Conservation (phyloP, 2,329 filamentous ascomycete genomes). For the Setomelanomma holmii region DNA sequence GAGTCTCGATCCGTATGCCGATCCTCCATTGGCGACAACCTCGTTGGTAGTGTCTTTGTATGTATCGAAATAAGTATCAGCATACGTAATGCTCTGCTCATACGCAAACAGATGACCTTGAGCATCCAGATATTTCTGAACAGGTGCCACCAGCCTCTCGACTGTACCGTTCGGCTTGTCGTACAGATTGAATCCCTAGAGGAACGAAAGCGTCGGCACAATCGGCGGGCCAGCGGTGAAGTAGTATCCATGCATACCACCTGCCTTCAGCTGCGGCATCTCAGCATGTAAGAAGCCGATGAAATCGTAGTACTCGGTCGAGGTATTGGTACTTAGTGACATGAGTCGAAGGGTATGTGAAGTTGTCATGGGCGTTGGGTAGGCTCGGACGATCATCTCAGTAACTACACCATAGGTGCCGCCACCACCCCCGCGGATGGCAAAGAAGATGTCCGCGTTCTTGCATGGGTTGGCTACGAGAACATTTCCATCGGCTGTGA, state of each 20-base stretch:
- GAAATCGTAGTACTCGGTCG: conserved; percentile 24
- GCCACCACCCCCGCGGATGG: conserved; percentile 50
- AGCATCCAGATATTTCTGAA: conserved; percentile 19
- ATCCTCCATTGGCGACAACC: conserved; percentile 27
- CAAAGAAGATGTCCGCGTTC: conserved; percentile 49
- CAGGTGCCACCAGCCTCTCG: conserved; percentile 23
- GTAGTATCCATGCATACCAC: conserved; percentile 38
- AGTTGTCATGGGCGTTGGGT: conserved; percentile 39
- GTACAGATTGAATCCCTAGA: conserved; percentile 28
- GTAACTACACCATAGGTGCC: conserved; percentile 52
- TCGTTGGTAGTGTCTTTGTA: conserved; percentile 19
- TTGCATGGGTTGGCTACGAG: conserved; percentile 28
- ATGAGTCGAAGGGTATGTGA: conserved; percentile 22
- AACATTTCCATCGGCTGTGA: conserved; percentile 30
- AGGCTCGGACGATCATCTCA: conserved; percentile 26
- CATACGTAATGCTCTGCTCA: conserved; percentile 11
- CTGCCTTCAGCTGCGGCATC: conserved; percentile 31
- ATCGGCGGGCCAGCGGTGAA: conserved; percentile 29
- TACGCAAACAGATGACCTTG: conserved; percentile 19
- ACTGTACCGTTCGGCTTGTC: conserved; percentile 28
- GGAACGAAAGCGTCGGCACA: conserved; percentile 18
- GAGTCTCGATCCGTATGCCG: conserved; percentile 29
- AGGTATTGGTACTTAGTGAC: conserved; percentile 8
- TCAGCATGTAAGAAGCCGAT: conserved; percentile 31
- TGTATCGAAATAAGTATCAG: conserved; percentile 20